Evolutionary conservation across 495 filamentous ascomycete species (phyloP).

Genomic region (Echria macrotheca): DNA sequence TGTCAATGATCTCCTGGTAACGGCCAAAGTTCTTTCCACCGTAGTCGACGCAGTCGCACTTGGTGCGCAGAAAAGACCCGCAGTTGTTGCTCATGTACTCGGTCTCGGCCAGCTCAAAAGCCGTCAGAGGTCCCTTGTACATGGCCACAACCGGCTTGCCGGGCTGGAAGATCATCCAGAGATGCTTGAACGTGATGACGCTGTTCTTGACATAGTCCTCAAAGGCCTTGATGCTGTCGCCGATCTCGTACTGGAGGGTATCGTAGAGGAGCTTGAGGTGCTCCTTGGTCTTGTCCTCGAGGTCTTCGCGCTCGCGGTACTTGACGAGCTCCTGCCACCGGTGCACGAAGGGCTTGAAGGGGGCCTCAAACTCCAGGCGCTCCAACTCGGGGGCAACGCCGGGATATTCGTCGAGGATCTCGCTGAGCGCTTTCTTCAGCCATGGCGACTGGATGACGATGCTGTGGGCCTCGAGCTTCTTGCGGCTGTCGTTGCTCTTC

Average conservation of each 20-base stretch:
- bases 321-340: conserved; percentile 54
- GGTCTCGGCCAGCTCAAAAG: conserved; percentile 28
- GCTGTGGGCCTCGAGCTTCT: conserved; percentile 54
- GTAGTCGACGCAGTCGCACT: conserved; percentile 50
- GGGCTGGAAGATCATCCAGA: conserved; percentile 43
- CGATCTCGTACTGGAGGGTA: conserved; percentile 55
- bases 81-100: conserved; percentile 27
- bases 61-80: conserved; percentile 39
- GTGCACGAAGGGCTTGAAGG: conserved; percentile 62
- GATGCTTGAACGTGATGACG: conserved; percentile 54
- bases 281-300: conserved; percentile 43
- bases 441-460: conserved; percentile 62
- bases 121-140: conserved; percentile 26
- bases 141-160: conserved; percentile 27
- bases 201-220: conserved; percentile 53
- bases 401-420: conserved; percentile 56
- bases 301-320: conserved; percentile 40
- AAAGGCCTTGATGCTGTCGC: conserved; percentile 48
- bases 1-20: conserved; percentile 33
- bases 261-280: conserved; percentile 54
- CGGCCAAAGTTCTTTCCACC: conserved; percentile 56
- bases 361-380: conserved; percentile 53
- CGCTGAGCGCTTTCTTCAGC: conserved; percentile 51
- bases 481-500: conserved; percentile 47
- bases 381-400: conserved; percentile 57